Evolutionary conservation across 2,329 filamentous ascomycete species (phyloP).

Genomic region (Macrophomina phaseolina): DNA sequence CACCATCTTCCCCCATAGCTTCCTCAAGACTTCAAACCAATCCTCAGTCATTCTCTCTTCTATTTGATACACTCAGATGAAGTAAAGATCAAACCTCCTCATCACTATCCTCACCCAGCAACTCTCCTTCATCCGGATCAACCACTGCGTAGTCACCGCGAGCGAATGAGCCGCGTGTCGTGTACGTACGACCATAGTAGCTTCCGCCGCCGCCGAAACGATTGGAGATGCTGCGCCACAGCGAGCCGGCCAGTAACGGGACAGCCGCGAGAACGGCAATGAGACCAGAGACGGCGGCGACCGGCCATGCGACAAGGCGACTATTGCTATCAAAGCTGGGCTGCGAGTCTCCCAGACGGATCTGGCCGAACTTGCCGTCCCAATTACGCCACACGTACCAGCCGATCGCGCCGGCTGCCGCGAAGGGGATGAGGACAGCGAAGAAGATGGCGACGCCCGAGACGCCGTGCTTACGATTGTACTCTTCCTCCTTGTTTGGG

Average conservation of each 20-base stretch:
- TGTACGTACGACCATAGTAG: slow-evolving; percentile 72
- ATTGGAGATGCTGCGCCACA: slow-evolving; percentile 70
- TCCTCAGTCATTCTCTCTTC: not conserved
- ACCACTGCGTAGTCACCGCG: slow-evolving; percentile 87
- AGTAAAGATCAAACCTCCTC: slow-evolving; percentile 69
- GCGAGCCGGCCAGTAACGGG: slow-evolving; percentile 72
- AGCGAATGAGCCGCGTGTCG: slow-evolving; percentile 87
- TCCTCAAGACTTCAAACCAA: not conserved
- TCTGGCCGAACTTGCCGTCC: slow-evolving; percentile 86
- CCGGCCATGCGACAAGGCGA: slow-evolving; percentile 79
- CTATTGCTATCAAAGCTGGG: slow-evolving; percentile 68
- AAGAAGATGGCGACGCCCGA: slow-evolving; percentile 82
- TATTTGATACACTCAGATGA: not conserved
- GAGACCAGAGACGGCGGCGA: slow-evolving; percentile 53
- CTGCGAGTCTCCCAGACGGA: slow-evolving; percentile 76
- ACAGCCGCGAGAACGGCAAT: slow-evolving; percentile 62
- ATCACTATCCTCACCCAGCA: slow-evolving; percentile 91
- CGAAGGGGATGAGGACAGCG: slow-evolving; percentile 77
- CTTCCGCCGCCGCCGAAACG: slow-evolving; percentile 60
- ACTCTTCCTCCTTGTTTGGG: slow-evolving; percentile 81
- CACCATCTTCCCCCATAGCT: too few relatives aligned
- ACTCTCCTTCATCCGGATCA: slow-evolving; percentile 91
- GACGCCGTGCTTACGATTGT: slow-evolving; percentile 71
- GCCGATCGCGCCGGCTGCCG: slow-evolving; percentile 72
- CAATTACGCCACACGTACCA: slow-evolving; percentile 87